These are phyloP conservation scores for Skeletonema potamos DNA, from an alignment of 108 stramenopile species.

Conservation along the genomic window DNA sequence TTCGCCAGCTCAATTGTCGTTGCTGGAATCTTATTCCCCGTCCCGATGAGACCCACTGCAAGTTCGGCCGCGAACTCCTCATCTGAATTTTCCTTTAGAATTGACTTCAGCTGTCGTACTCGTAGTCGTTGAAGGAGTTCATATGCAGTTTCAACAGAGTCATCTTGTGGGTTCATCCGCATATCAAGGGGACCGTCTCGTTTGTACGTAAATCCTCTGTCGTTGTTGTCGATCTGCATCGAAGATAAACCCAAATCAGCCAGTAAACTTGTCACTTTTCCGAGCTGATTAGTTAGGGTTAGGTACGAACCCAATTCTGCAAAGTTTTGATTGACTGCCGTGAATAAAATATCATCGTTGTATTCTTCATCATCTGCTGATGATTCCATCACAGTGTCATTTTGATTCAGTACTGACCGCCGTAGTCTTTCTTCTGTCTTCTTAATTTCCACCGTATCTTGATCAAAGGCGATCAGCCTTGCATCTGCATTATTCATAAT, in stretches of 20 bases:
- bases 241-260: slow-evolving; percentile 50
- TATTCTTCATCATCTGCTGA: background rate
- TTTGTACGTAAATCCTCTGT: slow-evolving; percentile 45
- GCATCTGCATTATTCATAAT: slow-evolving; percentile 2
- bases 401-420: background rate
- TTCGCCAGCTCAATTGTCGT: slow-evolving; percentile 1
- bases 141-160: slow-evolving; percentile 1
- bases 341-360: no score
- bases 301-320: slow-evolving; percentile 10
- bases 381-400: background rate
- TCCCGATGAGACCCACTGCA: background rate
- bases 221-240: slow-evolving; percentile 45
- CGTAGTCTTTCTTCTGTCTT: slow-evolving; percentile 14
- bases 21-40: background rate
- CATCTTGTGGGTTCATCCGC: slow-evolving; percentile 37
- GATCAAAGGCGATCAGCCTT: slow-evolving; percentile 10
- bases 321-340: background rate
- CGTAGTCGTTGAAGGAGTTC: background rate
- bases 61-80: slow-evolving; percentile 7
- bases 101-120: background rate
- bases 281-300: slow-evolving; percentile 4
- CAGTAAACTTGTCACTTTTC: slow-evolving; percentile 33
- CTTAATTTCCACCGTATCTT: slow-evolving; percentile 9
- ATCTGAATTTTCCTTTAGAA: slow-evolving; percentile 2
- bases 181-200: slow-evolving; percentile 50